Evolutionary conservation across 192 early-diverging fungal species (phyloP).

Genomic region (Rhizophagus prolifer): DNA sequence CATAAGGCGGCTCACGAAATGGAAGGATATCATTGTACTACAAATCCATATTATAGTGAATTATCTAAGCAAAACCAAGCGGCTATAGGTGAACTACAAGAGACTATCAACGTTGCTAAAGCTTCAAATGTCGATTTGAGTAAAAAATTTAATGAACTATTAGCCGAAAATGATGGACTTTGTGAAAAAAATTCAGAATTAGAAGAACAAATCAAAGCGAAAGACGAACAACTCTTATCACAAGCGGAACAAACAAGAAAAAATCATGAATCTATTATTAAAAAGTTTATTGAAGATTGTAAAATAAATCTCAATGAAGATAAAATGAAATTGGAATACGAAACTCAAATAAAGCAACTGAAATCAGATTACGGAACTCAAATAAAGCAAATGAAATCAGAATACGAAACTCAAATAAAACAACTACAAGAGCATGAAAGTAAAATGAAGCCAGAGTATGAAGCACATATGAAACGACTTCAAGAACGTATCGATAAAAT

Average conservation of each 20-base stretch:
- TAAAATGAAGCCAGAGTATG: background rate
- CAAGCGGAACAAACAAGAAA: background rate
- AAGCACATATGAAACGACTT: background rate
- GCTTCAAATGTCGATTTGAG: background rate
- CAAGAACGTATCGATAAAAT: background rate
- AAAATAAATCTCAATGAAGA: background rate
- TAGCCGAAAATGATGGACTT: background rate
- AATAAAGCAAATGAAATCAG: background rate
- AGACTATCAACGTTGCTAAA: background rate
- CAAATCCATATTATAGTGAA: background rate
- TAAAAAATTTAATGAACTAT: background rate
- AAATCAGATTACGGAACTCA: background rate
- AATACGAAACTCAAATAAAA: background rate
- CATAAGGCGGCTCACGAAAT: background rate
- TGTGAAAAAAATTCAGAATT: background rate
- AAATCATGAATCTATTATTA: background rate
- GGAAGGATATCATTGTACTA: background rate
- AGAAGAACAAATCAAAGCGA: background rate
- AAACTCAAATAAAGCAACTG: background rate
- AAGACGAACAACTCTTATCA: background rate
- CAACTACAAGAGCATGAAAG: background rate
- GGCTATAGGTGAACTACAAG: background rate
- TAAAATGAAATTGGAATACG: background rate
- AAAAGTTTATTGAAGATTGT: background rate
- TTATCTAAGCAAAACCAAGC: background rate